Percentiles rank a stretch among this genome's conserved stretches.
phyloP scores from a whole-genome alignment of 2,329 filamentous ascomycete genomes.

The Aureobasidium melanogenum region DNA sequence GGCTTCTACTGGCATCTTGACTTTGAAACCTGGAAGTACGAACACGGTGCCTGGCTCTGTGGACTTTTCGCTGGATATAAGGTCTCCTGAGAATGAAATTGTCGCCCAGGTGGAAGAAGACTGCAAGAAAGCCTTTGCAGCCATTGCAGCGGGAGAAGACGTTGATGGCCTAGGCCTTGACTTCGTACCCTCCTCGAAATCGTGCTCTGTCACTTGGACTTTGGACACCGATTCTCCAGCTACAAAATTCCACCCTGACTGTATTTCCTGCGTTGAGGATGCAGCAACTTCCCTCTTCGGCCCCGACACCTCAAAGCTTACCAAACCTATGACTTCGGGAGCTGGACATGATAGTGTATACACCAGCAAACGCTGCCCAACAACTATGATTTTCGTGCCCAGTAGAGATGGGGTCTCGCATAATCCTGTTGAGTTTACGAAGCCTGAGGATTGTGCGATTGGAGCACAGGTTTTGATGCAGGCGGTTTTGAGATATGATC shows the following conservation, averaged over 20 bases:
- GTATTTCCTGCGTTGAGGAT: constrained; percentile 55
- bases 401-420: constrained; percentile 40
- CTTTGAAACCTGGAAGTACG: constrained; percentile 56
- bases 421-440: constrained; percentile 38
- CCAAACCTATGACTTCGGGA: constrained; percentile 49
- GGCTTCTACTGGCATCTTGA: constrained; percentile 62
- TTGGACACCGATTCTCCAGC: constrained; percentile 55
- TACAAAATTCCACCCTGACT: constrained; percentile 57
- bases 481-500: constrained; percentile 42
- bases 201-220: constrained; percentile 47
- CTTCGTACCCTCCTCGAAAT: constrained; percentile 30
- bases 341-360: constrained; percentile 54
- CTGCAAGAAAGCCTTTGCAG: constrained; percentile 49
- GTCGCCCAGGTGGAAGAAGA: constrained; percentile 50
- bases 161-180: constrained; percentile 37
- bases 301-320: constrained; percentile 33
- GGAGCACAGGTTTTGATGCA: constrained; percentile 43
- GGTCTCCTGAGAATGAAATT: constrained; percentile 47
- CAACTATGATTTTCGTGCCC: constrained; percentile 42
- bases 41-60: constrained; percentile 66
- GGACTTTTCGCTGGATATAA: constrained; percentile 59
- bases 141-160: constrained; percentile 50
- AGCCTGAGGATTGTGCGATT: constrained; percentile 37
- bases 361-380: constrained; percentile 35
- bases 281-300: constrained; percentile 51